A percentile compares a stretch with the other conserved stretches of the same genome.
Conservation (phyloP, 2,329 filamentous ascomycete species). For the Alternaria sp. region DNA sequence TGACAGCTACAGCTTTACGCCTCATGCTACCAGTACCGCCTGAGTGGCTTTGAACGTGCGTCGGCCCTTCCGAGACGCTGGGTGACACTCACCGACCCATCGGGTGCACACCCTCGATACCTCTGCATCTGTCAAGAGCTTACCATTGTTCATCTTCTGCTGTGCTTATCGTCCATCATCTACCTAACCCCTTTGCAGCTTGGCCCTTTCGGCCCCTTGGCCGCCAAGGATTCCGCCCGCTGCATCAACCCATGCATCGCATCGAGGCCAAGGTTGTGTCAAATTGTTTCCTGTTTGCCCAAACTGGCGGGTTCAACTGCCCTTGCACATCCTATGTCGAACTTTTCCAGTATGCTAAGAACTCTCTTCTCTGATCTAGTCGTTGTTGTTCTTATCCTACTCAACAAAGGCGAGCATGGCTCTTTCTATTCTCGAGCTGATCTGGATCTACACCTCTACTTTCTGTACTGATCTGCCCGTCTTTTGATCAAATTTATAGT, state of each 20-base stretch:
- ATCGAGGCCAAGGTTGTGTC: background rate
- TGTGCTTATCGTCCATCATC: background rate
- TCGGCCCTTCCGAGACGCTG: slow-evolving; percentile 16
- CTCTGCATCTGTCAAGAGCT: slow-evolving; percentile 6
- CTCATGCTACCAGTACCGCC: slow-evolving; percentile 14
- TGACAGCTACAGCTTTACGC: slow-evolving; percentile 15
- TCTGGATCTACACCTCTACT: no score
- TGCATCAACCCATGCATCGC: slow-evolving; percentile 17
- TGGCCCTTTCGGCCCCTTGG: slow-evolving; percentile 16
- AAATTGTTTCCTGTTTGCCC: slow-evolving; percentile 6
- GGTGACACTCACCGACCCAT: slow-evolving; percentile 15
- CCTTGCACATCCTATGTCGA: background rate
- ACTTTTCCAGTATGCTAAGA: background rate
- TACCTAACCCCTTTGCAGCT: background rate
- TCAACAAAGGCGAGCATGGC: no score
- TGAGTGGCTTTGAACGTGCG: slow-evolving; percentile 9
- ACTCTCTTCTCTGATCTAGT: background rate
- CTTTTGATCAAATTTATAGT: no score
- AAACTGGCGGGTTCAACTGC: slow-evolving; percentile 1
- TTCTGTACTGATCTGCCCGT: no score
- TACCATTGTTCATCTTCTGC: background rate
- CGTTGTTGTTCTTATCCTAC: no score
- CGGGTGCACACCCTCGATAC: slow-evolving; percentile 14
- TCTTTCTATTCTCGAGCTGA: no score
- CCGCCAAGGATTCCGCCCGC: slow-evolving; percentile 20